Evolutionary conservation across 2,329 filamentous ascomycete genomes (phyloP).

Genomic region (Microdochium bolleyi): DNA sequence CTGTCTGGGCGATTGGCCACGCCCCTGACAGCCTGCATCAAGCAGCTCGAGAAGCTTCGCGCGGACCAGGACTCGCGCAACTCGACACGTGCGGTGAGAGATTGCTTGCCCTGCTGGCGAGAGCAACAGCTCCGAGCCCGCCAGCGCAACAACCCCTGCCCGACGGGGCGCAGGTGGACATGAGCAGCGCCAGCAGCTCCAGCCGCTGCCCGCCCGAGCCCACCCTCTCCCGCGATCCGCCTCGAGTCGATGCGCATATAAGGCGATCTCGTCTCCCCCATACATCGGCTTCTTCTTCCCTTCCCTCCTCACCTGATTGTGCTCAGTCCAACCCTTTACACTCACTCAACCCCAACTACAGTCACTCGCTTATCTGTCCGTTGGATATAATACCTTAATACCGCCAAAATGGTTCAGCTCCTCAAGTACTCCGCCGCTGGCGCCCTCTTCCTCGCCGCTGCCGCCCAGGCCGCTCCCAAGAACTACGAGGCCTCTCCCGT

Average conservation of each 20-base stretch:
- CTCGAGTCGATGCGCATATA: not conserved
- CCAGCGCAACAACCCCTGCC: no score
- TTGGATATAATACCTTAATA: constrained; percentile 5
- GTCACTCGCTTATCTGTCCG: constrained; percentile 18
- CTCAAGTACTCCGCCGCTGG: constrained; percentile 21
- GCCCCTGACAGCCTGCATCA: not conserved
- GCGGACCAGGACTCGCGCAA: not conserved
- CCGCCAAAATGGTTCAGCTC: constrained; percentile 19
- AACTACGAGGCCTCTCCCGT: constrained; percentile 4
- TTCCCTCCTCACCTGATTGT: constrained; percentile 4
- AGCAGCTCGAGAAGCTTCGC: not conserved
- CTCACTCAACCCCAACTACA: constrained; percentile 13
- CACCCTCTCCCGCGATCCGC: not conserved
- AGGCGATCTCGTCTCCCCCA: constrained; percentile 2
- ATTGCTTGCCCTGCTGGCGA: no score
- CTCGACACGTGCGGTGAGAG: not conserved
- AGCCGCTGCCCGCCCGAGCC: no score
- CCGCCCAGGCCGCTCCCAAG: constrained; percentile 10
- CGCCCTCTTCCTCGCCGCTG: constrained; percentile 18
- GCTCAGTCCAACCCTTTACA: constrained; percentile 2
- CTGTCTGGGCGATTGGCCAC: not conserved
- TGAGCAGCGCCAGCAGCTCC: no score
- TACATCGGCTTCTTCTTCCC: constrained; percentile 6
- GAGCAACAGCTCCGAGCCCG: no score
- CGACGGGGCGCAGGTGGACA: not conserved